Evolutionary conservation across 2,329 filamentous ascomycete species (phyloP).

Genomic region (Colletotrichum camelliae): DNA sequence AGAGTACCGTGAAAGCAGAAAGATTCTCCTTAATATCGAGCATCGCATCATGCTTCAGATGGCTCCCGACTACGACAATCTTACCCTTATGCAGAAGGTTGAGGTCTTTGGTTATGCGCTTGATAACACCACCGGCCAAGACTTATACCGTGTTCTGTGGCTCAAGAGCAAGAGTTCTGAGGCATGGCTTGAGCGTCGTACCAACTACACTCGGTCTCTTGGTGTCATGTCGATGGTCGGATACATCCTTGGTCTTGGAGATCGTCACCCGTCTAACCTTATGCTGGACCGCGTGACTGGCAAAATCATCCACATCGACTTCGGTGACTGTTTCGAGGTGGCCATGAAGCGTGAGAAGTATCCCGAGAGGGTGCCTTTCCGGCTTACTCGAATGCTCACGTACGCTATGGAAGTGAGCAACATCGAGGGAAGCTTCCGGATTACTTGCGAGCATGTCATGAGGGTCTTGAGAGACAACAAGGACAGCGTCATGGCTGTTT

Average conservation of each 20-base stretch:
- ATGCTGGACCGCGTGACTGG: conserved; percentile 96
- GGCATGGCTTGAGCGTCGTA: conserved; percentile 94
- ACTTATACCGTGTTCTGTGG: conserved; percentile 97
- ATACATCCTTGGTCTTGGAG: conserved; percentile 95
- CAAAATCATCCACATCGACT: conserved; percentile 98
- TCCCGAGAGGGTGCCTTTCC: conserved; percentile 96
- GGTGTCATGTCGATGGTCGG: conserved; percentile 99
- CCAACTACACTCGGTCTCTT: conserved; percentile 97
- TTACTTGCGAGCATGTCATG: conserved; percentile 99
- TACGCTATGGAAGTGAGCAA: conserved; percentile 99
- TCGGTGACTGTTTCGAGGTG: conserved; percentile 98
- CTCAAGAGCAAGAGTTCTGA: conserved; percentile 98
- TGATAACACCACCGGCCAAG: conserved; percentile 98
- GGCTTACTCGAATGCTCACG: conserved; percentile 96
- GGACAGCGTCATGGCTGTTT: conserved; percentile 96
- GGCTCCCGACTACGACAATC: conserved; percentile 98
- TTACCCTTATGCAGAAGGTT: conserved; percentile 99
- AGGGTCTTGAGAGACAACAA: conserved; percentile 95
- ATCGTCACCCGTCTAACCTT: conserved; percentile 96
- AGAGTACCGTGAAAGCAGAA: conserved; percentile 95
- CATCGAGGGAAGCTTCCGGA: conserved; percentile 97
- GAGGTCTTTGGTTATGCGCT: conserved; percentile 99
- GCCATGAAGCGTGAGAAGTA: conserved; percentile 99
- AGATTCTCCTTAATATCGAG: conserved; percentile 98
- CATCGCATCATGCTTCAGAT: conserved; percentile 99